Conservation (phyloP, 805 yeast genomes). For the Candida coleopterorum region DNA sequence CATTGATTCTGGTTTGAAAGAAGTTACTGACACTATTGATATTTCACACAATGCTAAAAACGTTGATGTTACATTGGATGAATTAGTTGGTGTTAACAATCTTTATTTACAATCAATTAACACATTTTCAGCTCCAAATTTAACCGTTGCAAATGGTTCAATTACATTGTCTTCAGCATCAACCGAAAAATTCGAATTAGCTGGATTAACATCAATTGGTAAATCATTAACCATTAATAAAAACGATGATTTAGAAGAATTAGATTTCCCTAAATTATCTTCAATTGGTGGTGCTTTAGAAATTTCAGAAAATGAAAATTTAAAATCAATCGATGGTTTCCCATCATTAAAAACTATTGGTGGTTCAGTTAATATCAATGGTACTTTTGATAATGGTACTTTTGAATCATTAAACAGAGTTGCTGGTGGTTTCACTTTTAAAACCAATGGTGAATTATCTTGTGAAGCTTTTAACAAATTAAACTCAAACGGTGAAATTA, state of each 20-base stretch:
- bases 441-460: constrained; percentile 71
- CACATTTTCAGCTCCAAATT: constrained; percentile 63
- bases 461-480: constrained; percentile 72
- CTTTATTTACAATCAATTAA: constrained; percentile 78
- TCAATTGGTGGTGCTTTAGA: constrained; percentile 90
- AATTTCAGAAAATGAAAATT: constrained; percentile 76
- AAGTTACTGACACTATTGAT: constrained; percentile 70
- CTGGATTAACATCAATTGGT: constrained; percentile 61
- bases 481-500: constrained; percentile 75
- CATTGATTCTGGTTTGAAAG: constrained; percentile 64
- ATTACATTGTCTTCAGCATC: constrained; percentile 75
- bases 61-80: constrained; percentile 64
- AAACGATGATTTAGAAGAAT: constrained; percentile 65
- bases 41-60: constrained; percentile 82
- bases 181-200: constrained; percentile 50
- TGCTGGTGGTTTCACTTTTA: constrained; percentile 87
- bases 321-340: constrained; percentile 67
- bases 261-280: constrained; percentile 67
- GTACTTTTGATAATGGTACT: constrained; percentile 77
- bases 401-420: constrained; percentile 71
- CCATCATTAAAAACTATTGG: constrained; percentile 66
- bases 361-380: constrained; percentile 82
- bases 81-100: constrained; percentile 82
- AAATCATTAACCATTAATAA: constrained; percentile 72
- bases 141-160: constrained; percentile 74